phyloP scores from a whole-genome alignment of 768 basidiomycete genomes.

The Coprinellus micaceus region DNA sequence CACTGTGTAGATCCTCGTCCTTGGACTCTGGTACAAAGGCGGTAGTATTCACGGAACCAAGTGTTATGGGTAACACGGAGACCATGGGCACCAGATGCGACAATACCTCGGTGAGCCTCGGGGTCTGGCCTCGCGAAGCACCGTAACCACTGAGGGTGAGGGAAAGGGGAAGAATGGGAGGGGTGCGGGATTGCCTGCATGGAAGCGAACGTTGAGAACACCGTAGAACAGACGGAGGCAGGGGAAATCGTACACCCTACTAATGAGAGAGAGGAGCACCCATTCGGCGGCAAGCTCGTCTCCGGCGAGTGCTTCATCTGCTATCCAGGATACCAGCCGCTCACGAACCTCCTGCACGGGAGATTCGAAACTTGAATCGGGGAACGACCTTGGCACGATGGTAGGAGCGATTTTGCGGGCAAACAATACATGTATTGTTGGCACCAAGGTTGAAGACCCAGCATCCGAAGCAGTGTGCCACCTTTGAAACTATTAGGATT shows the following conservation, averaged over 20 bases:
- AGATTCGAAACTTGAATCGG: slow-evolving; percentile 17
- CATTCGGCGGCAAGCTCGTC: slow-evolving; percentile 72
- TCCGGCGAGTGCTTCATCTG: slow-evolving; percentile 62
- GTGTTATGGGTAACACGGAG: slow-evolving; percentile 54
- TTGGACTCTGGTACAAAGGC: slow-evolving; percentile 64
- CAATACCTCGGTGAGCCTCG: slow-evolving; percentile 53
- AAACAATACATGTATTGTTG: slow-evolving; percentile 71
- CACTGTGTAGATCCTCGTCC: slow-evolving; percentile 69
- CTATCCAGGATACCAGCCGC: slow-evolving; percentile 70
- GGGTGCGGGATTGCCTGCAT: slow-evolving; percentile 60
- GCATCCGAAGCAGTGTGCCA: slow-evolving; percentile 41
- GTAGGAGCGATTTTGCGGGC: slow-evolving; percentile 36
- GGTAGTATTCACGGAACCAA: slow-evolving; percentile 55
- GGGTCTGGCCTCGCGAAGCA: slow-evolving; percentile 38
- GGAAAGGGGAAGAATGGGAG: slow-evolving; percentile 64
- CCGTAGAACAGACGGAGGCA: neutral
- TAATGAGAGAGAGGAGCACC: slow-evolving; percentile 58
- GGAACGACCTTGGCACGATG: slow-evolving; percentile 38
- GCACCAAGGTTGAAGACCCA: slow-evolving; percentile 37
- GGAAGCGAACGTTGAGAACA: slow-evolving; percentile 5
- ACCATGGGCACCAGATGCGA: slow-evolving; percentile 57
- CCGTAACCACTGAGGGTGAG: slow-evolving; percentile 58
- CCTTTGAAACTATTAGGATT: slow-evolving; percentile 16
- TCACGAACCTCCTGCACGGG: slow-evolving; percentile 33
- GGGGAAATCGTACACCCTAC: slow-evolving; percentile 54